A percentile compares a stretch with the other conserved stretches of the same genome.
phyloP scores from a whole-genome alignment of 306 rosid genomes.

The Dalbergia cultrata region DNA sequence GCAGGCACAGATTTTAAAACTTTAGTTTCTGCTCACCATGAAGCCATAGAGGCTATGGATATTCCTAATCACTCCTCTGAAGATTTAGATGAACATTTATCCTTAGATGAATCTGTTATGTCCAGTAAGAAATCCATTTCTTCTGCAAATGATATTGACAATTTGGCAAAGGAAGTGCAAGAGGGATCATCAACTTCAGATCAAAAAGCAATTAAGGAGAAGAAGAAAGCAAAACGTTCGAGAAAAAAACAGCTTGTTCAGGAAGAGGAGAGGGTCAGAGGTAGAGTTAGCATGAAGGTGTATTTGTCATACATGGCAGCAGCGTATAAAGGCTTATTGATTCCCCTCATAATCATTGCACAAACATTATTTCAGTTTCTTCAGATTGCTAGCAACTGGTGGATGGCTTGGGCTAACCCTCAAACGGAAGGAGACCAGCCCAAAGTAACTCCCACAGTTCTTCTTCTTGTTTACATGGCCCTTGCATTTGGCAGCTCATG shows the following conservation, averaged over 20 bases:
- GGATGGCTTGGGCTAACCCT: slow-evolving; percentile 99
- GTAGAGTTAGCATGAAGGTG: slow-evolving; percentile 99
- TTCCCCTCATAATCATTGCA: slow-evolving; percentile 89
- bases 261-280: slow-evolving; percentile 99
- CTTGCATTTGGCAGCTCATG: slow-evolving; percentile 98
- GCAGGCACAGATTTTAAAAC: slow-evolving; percentile 97
- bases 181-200: slow-evolving; percentile 79
- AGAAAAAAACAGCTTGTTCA: slow-evolving; percentile 97
- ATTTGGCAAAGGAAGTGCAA: slow-evolving; percentile 87
- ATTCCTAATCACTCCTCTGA: slow-evolving; percentile 88
- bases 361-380: slow-evolving; percentile 95
- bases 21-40: slow-evolving; percentile 95
- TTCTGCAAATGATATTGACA: slow-evolving; percentile 66
- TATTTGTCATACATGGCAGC: slow-evolving; percentile 98
- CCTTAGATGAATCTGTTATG: slow-evolving; percentile 60
- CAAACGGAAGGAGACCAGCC: slow-evolving; percentile 94
- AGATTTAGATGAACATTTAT: slow-evolving; percentile 82
- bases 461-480: slow-evolving; percentile 92
- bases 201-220: slow-evolving; percentile 82
- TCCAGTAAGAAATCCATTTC: slow-evolving; percentile 58
- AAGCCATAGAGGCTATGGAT: slow-evolving; percentile 99
- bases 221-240: slow-evolving; percentile 85
- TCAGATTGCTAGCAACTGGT: slow-evolving; percentile 99
- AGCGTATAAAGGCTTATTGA: slow-evolving; percentile 88
- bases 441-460: slow-evolving; percentile 80